phyloP scores from a whole-genome alignment of 164 flowering plant species.

The Nymphaea thermarum region DNA sequence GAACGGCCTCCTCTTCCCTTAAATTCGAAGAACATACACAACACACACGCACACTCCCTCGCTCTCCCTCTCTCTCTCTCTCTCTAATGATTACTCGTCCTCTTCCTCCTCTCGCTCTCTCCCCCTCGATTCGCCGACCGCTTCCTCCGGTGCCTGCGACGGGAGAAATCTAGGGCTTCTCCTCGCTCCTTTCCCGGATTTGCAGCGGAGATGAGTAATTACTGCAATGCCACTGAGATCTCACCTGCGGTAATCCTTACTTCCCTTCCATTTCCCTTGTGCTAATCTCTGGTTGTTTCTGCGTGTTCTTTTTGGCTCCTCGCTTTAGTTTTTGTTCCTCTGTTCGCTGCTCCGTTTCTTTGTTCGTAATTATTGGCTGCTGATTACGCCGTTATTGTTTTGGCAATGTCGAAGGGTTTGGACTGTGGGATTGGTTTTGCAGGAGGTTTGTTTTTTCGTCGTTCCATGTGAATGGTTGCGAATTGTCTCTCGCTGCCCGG shows the following conservation, averaged over 20 bases:
- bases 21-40: not conserved
- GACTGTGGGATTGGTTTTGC: too few species aligned
- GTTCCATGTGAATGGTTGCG: too few species aligned
- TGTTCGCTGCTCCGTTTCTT: too few species aligned
- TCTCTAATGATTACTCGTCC: not conserved
- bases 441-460: too few species aligned
- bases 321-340: too few species aligned
- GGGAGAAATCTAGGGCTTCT: not conserved
- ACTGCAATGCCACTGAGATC: not conserved
- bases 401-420: too few species aligned
- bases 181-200: not conserved
- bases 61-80: not conserved
- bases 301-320: too few species aligned
- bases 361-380: too few species aligned
- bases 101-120: not conserved
- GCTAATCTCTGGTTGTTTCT: too few species aligned
- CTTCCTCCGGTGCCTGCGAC: not conserved
- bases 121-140: not conserved
- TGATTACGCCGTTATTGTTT: too few species aligned
- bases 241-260: not conserved
- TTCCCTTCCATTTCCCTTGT: too few species aligned
- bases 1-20: not conserved
- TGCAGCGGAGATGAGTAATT: not conserved
- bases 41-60: not conserved
- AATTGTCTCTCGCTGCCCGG: too few species aligned